Base-by-base conservation (phyloP, 768 basidiomycete species). In the Tephrocybe sp. region DNA sequence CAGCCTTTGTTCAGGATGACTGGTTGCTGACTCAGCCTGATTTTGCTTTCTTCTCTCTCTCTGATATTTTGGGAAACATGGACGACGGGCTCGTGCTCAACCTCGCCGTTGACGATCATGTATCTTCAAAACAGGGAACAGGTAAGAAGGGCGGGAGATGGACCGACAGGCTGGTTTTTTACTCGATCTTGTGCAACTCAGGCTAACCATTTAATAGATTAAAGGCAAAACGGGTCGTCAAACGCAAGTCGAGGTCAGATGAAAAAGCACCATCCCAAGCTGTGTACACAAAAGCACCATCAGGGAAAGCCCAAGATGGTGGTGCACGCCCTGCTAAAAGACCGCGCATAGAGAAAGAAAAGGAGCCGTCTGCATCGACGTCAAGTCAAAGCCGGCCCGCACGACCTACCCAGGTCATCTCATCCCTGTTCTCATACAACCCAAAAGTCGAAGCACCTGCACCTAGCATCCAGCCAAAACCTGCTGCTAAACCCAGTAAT, bases 341-440 rank as follows among this genome's bases (percentile, higher is more conserved):
- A 53, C 52, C 58, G 23, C 66, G 68, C 25, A 57, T 47, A 47
- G 55, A 56, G 49, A 59, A 57, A 43, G 55, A 56, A 51, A 59
- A 57, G 57, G 60, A 55, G 53, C 51, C 55, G 34, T 55, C 50
- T 52, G 58, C 56, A 46, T 43, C 55, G 25, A 61, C 61, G 41
- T 58, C 52, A 41, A 50, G 64, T 32, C 61, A 57, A 33, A 42
- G 62, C 28, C 62, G 59, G 54, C 56, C 62, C 51, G 53, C 65
- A 40, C 66, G 69, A 37, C 63, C 72, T 52, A 74, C 77, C 2
- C 87, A 89, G 58, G 71, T 94, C 53, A 91, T 96, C 55, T 97
- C 94, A 0, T 94, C 93, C 8, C 75, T 96, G 7, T 96, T 96
- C 72, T 83, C 90, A 2, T 89, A 80, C 55, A 93, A 93, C 58